Percentiles rank a stretch among this genome's conserved stretches.
These are phyloP conservation scores for Fusarium hainanense DNA, from an alignment of 2,329 filamentous ascomycete species.

Conservation along the genomic window DNA sequence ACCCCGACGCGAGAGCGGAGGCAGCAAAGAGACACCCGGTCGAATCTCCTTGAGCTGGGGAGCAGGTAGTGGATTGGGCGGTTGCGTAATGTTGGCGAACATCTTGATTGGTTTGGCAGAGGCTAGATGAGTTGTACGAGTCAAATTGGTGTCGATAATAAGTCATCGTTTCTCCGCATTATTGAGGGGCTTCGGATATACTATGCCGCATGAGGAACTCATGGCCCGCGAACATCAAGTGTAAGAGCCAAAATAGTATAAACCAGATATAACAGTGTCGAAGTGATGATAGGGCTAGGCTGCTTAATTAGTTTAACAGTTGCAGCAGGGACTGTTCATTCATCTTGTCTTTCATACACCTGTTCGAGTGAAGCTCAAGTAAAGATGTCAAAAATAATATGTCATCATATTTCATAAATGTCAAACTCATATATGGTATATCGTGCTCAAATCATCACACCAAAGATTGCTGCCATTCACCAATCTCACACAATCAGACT, in stretches of 20 bases:
- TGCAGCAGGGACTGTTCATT: not conserved
- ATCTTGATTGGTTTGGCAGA: slow-evolving; percentile 4
- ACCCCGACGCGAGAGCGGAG: slow-evolving; percentile 53
- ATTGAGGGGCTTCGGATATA: slow-evolving; percentile 15
- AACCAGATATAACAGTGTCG: not conserved
- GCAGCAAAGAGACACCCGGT: slow-evolving; percentile 42
- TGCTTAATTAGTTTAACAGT: not conserved
- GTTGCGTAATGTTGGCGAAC: slow-evolving; percentile 43
- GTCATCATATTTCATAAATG: not conserved
- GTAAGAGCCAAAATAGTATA: not conserved
- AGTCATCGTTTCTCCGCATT: not conserved
- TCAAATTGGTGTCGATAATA: not conserved
- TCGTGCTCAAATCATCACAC: not conserved
- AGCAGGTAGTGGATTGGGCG: slow-evolving; percentile 39
- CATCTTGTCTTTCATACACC: not conserved
- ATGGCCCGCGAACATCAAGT: not conserved
- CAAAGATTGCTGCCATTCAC: not conserved
- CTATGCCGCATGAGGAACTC: not conserved
- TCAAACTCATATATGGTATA: not conserved
- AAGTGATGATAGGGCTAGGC: not conserved
- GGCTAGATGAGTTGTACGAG: not conserved
- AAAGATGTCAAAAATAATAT: not conserved
- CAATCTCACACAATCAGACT: not conserved
- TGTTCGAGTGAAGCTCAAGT: not conserved
- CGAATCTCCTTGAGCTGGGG: slow-evolving; percentile 27